Evolutionary conservation across 2,329 filamentous ascomycete species (phyloP).

Genomic region (Bisporella sp.): DNA sequence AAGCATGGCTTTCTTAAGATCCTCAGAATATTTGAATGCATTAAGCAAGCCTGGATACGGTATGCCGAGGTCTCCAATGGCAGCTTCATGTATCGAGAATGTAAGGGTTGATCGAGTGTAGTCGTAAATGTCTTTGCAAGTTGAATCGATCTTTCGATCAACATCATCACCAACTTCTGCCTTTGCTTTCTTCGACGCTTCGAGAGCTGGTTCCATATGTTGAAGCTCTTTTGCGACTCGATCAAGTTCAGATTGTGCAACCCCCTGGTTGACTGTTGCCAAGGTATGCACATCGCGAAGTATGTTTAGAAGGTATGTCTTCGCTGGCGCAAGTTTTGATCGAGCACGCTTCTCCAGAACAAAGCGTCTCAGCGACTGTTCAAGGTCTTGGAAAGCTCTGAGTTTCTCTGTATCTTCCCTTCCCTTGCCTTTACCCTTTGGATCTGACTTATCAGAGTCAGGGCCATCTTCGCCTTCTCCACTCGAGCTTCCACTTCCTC

Average conservation of each 20-base stretch:
- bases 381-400: constrained; percentile 82
- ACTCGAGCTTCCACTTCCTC: constrained; percentile 43
- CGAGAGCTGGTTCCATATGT: constrained; percentile 77
- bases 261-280: constrained; percentile 77
- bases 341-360: constrained; percentile 92
- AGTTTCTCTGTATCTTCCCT: constrained; percentile 85
- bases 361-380: constrained; percentile 83
- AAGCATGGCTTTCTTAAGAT: constrained; percentile 87
- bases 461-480: constrained; percentile 41
- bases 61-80: constrained; percentile 72
- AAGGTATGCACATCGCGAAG: constrained; percentile 79
- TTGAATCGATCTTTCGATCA: constrained; percentile 75
- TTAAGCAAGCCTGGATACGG: constrained; percentile 79
- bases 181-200: constrained; percentile 75
- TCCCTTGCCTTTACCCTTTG: constrained; percentile 75
- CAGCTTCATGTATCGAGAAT: constrained; percentile 68
- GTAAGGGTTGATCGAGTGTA: constrained; percentile 71
- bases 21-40: constrained; percentile 88
- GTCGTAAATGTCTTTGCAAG: constrained; percentile 73
- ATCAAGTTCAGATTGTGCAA: constrained; percentile 78
- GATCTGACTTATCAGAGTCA: constrained; percentile 38
- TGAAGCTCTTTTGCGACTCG: constrained; percentile 76
- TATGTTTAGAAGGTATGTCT: constrained; percentile 91
- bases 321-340: constrained; percentile 91
- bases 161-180: constrained; percentile 74